These are phyloP conservation scores for Podaxis sp. DNA, from an alignment of 768 basidiomycete genomes.

Conservation along the genomic window DNA sequence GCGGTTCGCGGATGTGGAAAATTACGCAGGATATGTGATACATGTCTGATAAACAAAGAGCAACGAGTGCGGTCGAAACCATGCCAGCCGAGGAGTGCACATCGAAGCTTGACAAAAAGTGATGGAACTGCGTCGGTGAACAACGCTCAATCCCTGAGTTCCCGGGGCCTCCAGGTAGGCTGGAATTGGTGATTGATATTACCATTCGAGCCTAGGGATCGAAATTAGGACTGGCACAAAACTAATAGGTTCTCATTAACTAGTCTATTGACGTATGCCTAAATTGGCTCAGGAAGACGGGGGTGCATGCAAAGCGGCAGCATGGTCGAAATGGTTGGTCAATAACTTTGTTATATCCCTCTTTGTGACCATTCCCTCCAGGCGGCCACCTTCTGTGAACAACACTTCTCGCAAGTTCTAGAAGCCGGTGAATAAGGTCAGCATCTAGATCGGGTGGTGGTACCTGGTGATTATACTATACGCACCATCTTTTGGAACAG, in stretches of 20 bases:
- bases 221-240: background rate
- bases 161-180: no score
- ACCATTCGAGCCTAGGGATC: no score
- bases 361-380: slow-evolving; percentile 68
- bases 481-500: slow-evolving; percentile 71
- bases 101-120: no score
- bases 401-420: slow-evolving; percentile 68
- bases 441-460: background rate
- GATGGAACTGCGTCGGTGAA: no score
- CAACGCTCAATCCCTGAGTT: no score
- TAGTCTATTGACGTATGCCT: background rate
- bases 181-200: no score
- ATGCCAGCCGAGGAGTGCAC: no score
- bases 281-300: slow-evolving; percentile 1
- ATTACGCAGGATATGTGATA: no score
- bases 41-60: no score
- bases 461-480: background rate
- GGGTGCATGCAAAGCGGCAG: slow-evolving; percentile 30
- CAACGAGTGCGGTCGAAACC: no score
- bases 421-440: background rate
- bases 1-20: no score
- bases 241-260: background rate
- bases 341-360: slow-evolving; percentile 58
- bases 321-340: slow-evolving; percentile 54
- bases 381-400: slow-evolving; percentile 54